A percentile compares a stretch with the other conserved stretches of the same genome.
These are phyloP conservation scores for Botrytis tulipae DNA, from an alignment of 2,329 filamentous ascomycete species.

Conservation along the genomic window DNA sequence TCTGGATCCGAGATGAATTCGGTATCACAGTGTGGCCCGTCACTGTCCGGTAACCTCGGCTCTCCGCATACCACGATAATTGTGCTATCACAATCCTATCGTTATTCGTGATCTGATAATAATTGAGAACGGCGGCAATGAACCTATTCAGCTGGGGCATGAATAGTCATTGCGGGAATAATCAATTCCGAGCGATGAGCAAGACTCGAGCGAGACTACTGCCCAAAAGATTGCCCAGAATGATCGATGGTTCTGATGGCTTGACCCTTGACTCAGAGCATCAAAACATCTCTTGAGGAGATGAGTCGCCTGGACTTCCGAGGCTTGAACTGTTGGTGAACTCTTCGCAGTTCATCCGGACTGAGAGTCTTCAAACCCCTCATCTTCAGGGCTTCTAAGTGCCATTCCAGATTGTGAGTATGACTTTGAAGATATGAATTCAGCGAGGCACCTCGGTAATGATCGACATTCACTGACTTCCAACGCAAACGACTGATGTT, in stretches of 20 bases:
- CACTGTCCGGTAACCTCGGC: neutral
- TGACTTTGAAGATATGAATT: neutral
- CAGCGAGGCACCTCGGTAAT: neutral
- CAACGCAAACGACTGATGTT: neutral
- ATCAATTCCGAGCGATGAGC: neutral
- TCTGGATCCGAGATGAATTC: neutral
- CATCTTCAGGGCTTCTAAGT: neutral
- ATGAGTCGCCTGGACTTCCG: neutral
- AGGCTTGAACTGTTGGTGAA: neutral
- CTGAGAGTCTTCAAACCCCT: neutral
- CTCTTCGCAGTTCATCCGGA: neutral
- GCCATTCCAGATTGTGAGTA: neutral
- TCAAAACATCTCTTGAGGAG: neutral
- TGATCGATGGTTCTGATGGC: neutral
- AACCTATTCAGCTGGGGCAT: neutral
- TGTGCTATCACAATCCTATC: neutral
- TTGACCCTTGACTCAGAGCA: neutral
- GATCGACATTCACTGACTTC: neutral
- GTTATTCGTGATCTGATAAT: neutral
- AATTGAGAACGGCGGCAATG: neutral
- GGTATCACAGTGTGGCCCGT: neutral
- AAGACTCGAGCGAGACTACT: neutral
- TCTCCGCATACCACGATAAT: neutral
- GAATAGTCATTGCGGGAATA: neutral
- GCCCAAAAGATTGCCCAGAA: neutral